Base-by-base conservation (phyloP, 2,329 filamentous ascomycete species). In the Aspergillus fischeri region DNA sequence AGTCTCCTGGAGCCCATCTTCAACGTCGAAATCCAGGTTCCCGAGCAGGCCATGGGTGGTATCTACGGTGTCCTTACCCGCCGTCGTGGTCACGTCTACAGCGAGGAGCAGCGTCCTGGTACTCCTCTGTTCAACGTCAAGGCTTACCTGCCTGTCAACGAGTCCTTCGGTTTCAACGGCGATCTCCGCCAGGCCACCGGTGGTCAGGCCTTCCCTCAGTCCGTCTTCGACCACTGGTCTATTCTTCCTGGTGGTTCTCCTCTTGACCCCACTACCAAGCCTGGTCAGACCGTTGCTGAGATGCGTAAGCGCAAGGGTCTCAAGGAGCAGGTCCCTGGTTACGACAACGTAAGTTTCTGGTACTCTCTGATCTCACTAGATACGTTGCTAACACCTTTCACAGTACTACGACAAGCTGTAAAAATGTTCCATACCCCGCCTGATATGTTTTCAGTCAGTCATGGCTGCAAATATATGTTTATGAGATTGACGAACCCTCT, bases 261-360 rank as follows among this genome's bases (percentile, higher is more conserved):
- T 69, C 86, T 97, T 74, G 93, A 99, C 81, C 67, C 80, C 76
- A 88, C 86, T 73, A 86, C 86, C 74, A 91, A 92, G 86, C 85
- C 89, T 72, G 94, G 92, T 77, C 79, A 85, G 76, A 83, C 97
- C 71, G 91, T 97, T 71, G 81, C 83, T 76, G 86, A 88, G 59
- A 96, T 95, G 89, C 92, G 94, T 77, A 97, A 97, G 88, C 91
- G 93, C 82, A 99, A 99, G 91, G 94, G 93, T 91, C 84, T 99
- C 85, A 99, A 99, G 91, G 82, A 89, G 75, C 86, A 91, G 73
- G 90, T 97, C 77, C 93, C 94, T 72, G 90, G 89, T 77, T 88
- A 92, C 83, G 91, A 91, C 77, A 96, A 97, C 86, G 91, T 94
- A 86, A 91, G 91, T 90, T 65, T 57, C 58, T 38, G 10, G 24